Evolutionary conservation across 257 asterid genomes (phyloP), one percentile per base, ranked within the genome.

Genomic region (Rauvolfia tetraphylla): DNA sequence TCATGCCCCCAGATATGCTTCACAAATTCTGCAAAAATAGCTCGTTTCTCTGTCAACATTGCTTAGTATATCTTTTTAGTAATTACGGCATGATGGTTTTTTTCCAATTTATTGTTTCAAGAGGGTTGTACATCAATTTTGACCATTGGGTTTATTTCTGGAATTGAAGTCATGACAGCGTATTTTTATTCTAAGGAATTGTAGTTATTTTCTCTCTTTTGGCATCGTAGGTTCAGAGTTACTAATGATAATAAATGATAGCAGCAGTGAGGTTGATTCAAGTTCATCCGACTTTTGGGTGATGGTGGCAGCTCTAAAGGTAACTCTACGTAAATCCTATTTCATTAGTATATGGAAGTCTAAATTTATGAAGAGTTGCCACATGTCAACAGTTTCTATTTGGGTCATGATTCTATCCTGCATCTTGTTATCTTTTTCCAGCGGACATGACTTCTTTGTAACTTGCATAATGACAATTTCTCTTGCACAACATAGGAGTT

Each of bases 231-330:
- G 97, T 88, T 68, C 94, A 71, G 84, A 76, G 74, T 58, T 91
- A 56, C 90, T 86, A 80, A 90, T 87, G 84, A 86, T 95, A 74
- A 82, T 91, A 33, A 81, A 85, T 79, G 97, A 95, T 84, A 86
- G 83, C 68, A 84, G 83, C 82, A 81, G 97, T 71, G 94, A 91
- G 78, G 97, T 92, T 61, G 82, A 87, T 83, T 89, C 91, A 82
- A 84, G 77, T 76, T 91, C 98, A 70, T 91, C 97, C 22, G 97
- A 89, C 49, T 95, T 91, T 87, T 95, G 99, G 99, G 93, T 95
- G 78, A 80, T 90, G 88, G 95, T 93, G 82, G 96, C 97, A 72
- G 96, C 99, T 73, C 84, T 95, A 48, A 89, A 91, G 99, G 99
- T 91, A 79, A 72, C 72, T 42, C 34, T 31, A 27, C 34, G 31